phyloP scores from a whole-genome alignment of 257 asterid genomes.

The Linderniella brevidens region DNA sequence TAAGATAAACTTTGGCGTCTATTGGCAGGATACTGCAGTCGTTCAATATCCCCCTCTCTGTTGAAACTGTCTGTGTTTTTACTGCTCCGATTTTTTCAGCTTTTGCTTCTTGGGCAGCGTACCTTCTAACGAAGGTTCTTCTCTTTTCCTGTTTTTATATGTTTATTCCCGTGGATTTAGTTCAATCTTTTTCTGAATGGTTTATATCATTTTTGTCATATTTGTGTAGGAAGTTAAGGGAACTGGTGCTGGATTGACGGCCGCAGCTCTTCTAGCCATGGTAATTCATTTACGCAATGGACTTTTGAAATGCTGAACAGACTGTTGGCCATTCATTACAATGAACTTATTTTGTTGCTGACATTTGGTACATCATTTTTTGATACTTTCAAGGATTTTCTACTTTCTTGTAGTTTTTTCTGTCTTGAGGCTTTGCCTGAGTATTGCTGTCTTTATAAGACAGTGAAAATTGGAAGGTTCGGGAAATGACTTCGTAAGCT shows the following conservation, averaged over 20 bases:
- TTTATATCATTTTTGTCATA: neutral
- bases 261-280: conserved; percentile 96
- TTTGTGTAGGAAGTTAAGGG: conserved; percentile 86
- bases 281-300: conserved; percentile 21
- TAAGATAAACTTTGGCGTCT: conserved; percentile 14
- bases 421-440: too few relatives aligned
- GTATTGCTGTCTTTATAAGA: too few relatives aligned
- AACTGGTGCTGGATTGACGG: conserved; percentile 91
- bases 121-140: conserved; percentile 87
- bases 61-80: conserved; percentile 97
- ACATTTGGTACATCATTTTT: too few relatives aligned
- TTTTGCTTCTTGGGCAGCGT: conserved; percentile 97
- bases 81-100: conserved; percentile 98
- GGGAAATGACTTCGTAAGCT: too few relatives aligned
- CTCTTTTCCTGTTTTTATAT: neutral
- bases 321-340: neutral
- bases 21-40: conserved; percentile 73
- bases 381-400: too few relatives aligned
- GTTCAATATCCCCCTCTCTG: conserved; percentile 81
- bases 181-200: neutral
- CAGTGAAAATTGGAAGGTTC: too few relatives aligned
- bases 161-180: too few relatives aligned
- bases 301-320: too few relatives aligned
- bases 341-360: too few relatives aligned
- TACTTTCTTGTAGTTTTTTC: too few relatives aligned